Base-by-base conservation (phyloP, 495 filamentous ascomycete genomes). In the Xanthoparmelia taractica region DNA sequence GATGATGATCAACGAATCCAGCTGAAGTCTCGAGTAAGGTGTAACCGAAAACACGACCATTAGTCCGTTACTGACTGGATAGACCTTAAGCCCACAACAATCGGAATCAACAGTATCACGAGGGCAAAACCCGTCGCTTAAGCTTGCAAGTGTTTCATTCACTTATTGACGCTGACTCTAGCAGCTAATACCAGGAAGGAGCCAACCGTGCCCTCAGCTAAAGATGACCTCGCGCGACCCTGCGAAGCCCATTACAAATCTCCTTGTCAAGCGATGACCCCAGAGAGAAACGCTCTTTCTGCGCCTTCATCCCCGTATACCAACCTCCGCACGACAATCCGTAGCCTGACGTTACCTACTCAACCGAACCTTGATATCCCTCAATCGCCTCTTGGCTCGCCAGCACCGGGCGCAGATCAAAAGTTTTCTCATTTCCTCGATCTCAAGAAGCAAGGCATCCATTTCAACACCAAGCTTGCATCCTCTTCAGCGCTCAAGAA, bases 401-500 rank as follows among this genome's bases (percentile, higher is more conserved):
- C 92, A 3, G 74, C 84, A 11, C 76, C 81, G 3, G 72, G 73
- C 4, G 79, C 85, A 2, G 89, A 84, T 59, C 79, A 80, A 58
- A 96, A 96, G 67, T 89, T 96, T 67, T 79, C 84, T 59, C 87
- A 87, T 69, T 97, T 98, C 73, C 83, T 96, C 2, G 79, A 82
- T 31, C 78, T 97, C 52, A 98, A 97, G 74, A 85, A 84, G 59
- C 84, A 90, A 67, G 90, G 89, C 4, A 78, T 91, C 37, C 95
- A 98, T 75, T 97, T 98, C 79, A 97, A 98, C 72, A 79, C 86
- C 63, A 88, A 90, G 58, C 78, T 97, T 1, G 84, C 87, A 27
- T 78, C 77, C 47, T 89, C 87, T 4, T 76, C 84, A 1, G 85
- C 88, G 0, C 75, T 96, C 45, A 85, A 84, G 58, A 96, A 97